Conservation (phyloP, 805 yeast species). For the Wickerhamiella sergipiensis region DNA sequence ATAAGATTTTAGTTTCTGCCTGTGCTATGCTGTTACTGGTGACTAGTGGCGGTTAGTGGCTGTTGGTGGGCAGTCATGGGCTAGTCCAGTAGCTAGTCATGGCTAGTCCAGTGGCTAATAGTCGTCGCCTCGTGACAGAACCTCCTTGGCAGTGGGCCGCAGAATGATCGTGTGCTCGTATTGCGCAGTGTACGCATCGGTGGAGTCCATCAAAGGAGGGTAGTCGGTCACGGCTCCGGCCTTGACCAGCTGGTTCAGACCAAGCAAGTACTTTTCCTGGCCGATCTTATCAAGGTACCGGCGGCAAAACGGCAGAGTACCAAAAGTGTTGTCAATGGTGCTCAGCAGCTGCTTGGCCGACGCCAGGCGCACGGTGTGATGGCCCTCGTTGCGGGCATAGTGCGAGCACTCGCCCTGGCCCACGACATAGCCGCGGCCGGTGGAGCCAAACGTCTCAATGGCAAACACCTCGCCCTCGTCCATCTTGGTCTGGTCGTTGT, state of each 20-base stretch:
- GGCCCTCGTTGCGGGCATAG: conserved; percentile 51
- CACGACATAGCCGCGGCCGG: conserved; percentile 85
- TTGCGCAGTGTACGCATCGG: conserved; percentile 90
- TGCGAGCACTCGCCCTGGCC: conserved; percentile 90
- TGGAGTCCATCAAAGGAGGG: conserved; percentile 77
- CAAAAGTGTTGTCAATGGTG: conserved; percentile 68
- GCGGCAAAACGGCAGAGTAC: conserved; percentile 93
- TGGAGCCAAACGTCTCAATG: conserved; percentile 94
- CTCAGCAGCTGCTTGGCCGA: conserved; percentile 57
- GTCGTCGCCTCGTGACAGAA: conserved; percentile 90
- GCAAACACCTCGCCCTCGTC: conserved; percentile 98
- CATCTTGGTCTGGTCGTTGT: conserved; percentile 91
- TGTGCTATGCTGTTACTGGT: no score
- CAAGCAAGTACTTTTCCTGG: conserved; percentile 80
- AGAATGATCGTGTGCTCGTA: conserved; percentile 86
- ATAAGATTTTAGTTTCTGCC: neutral
- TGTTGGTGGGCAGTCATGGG: no score
- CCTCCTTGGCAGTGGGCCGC: conserved; percentile 86
- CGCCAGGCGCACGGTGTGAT: conserved; percentile 40
- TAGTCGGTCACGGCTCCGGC: conserved; percentile 85
- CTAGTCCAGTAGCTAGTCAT: no score
- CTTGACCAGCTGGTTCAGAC: conserved; percentile 71
- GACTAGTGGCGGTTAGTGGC: no score
- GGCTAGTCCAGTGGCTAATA: conserved; percentile 32
- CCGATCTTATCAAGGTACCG: conserved; percentile 85